These are phyloP conservation scores for Poa pratensis DNA, from an alignment of 176 grass and related monocot genomes.

Conservation along the genomic window DNA sequence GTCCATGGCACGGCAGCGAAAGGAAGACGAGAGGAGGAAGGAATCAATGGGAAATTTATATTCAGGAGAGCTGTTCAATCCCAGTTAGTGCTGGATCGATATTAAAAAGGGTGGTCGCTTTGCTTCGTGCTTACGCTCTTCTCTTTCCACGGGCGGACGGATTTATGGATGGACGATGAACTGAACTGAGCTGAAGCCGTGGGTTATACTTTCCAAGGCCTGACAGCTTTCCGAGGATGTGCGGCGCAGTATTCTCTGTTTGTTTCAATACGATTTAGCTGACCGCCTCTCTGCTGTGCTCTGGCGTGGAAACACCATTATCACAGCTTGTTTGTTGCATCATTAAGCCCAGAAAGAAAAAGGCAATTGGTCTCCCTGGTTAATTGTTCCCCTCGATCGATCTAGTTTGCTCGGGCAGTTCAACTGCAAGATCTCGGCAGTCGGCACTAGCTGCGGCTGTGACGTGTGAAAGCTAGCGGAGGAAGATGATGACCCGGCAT, in stretches of 20 bases:
- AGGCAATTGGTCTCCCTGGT: constrained; percentile 2
- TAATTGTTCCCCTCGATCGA: neutral
- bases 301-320: neutral
- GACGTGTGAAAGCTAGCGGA: neutral
- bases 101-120: neutral
- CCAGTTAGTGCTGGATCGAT: neutral
- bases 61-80: neutral
- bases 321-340: neutral
- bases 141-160: neutral
- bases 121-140: constrained; percentile 41
- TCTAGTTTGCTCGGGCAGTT: neutral
- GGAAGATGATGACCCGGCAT: constrained; percentile 9
- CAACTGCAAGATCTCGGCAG: neutral
- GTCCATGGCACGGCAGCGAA: neutral
- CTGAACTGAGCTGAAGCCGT: too few relatives aligned
- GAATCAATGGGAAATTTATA: neutral
- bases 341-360: neutral
- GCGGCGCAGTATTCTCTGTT: neutral
- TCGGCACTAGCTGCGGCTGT: neutral
- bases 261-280: neutral
- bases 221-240: constrained; percentile 31
- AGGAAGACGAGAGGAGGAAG: neutral
- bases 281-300: neutral
- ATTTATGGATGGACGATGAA: neutral
- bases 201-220: neutral